Evolutionary conservation across 176 grass and related monocot genomes (phyloP), one percentile per base, ranked within the genome.

Genomic region (Guadua angustifolia): DNA sequence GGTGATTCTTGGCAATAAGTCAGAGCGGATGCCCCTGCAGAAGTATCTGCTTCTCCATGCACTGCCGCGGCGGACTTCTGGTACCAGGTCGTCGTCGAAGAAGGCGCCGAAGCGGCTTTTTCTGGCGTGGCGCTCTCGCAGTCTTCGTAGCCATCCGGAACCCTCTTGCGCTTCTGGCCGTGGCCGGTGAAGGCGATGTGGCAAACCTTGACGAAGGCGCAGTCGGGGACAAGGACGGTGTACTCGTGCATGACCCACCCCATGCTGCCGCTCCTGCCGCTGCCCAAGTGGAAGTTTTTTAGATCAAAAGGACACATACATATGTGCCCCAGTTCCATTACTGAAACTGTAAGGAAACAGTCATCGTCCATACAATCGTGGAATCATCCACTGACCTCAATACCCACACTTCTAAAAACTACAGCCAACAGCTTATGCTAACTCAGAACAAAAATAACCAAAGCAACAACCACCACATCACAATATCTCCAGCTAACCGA

Each of bases 201-300:
- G 72, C 71, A 70, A 40, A 51, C 32, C 62, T 49, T 60, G 78
- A 76, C 5, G 44, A 14, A 35, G 21, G 64, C 29, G 71, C 51
- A 46, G 26, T 74, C 49, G 13, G 78, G 70, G 5, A 3, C 25
- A 26, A 62, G n/a, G 49, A 82, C 7, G 42, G 50, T 32, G 72
- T 73, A 73, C 57, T 86, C 84, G 14, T 62, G 53, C 84, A 86
- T 87, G 24, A 87, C 85, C 85, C 85, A 87, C 19, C n/a, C 84
- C 6, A 7, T 40, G 84, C 76, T 83, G 24, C 71, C 82, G 21
- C 60, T 68, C 39, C 9, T 68, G 47, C 42, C 32, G 4, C 5
- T 6, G n/a, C n/a, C 33, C 4, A 1, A 0, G 25, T 71, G 66
- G 3, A 79, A 71, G 56, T 29, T 86, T n/a, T n/a, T n/a, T n/a